Conservation (phyloP, 2,329 filamentous ascomycete species). For the Fusarium sp. region DNA sequence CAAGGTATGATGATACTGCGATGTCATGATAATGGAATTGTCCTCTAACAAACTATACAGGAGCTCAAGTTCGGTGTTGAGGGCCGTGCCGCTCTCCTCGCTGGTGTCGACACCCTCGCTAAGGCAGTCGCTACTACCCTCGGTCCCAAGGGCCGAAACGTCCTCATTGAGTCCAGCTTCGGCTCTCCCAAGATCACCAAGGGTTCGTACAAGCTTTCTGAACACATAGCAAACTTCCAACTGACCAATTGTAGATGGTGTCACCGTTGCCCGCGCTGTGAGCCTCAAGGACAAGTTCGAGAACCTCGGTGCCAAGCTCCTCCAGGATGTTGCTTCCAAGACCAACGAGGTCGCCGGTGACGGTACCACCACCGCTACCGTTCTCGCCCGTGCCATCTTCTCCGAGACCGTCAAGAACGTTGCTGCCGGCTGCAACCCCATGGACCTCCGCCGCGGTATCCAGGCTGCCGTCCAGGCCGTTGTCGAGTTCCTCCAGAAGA, state of each 20-base stretch:
- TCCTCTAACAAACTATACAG: slow-evolving; percentile 62
- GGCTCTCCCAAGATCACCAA: slow-evolving; percentile 99
- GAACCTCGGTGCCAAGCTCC: slow-evolving; percentile 95
- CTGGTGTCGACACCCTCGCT: slow-evolving; percentile 96
- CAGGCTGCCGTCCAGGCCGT: slow-evolving; percentile 96
- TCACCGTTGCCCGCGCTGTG: slow-evolving; percentile 90
- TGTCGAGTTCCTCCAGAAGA: slow-evolving; percentile 91
- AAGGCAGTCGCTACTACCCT: slow-evolving; percentile 96
- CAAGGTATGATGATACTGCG: slow-evolving; percentile 74
- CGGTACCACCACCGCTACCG: slow-evolving; percentile 97
- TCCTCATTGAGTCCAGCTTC: slow-evolving; percentile 97
- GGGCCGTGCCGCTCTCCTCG: slow-evolving; percentile 86
- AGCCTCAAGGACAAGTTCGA: slow-evolving; percentile 98
- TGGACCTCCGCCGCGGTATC: slow-evolving; percentile 97
- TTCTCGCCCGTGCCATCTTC: slow-evolving; percentile 97
- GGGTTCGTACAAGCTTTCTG: slow-evolving; percentile 68
- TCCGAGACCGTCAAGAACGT: slow-evolving; percentile 99
- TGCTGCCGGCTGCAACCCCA: slow-evolving; percentile 98
- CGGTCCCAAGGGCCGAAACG: slow-evolving; percentile 97
- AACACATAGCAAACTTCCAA: not conserved
- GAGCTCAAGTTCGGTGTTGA: slow-evolving; percentile 99
- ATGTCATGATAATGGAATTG: not conserved
- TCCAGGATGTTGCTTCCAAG: slow-evolving; percentile 99
- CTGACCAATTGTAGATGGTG: slow-evolving; percentile 73
- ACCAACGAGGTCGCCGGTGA: slow-evolving; percentile 99